These are phyloP conservation scores for Onygenales sp. DNA, from an alignment of 2,329 filamentous ascomycete genomes.

Conservation along the genomic window DNA sequence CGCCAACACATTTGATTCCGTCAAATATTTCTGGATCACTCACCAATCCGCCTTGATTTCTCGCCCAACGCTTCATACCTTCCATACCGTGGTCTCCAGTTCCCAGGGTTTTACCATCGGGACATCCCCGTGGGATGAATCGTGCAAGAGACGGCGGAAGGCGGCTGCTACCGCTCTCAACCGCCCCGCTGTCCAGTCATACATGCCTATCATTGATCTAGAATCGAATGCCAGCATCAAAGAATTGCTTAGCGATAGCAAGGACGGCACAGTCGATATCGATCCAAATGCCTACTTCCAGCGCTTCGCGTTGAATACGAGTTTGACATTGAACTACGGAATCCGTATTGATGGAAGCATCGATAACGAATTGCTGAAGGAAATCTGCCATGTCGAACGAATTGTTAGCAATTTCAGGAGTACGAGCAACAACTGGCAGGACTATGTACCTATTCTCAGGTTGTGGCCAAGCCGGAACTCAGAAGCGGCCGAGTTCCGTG, in stretches of 20 bases:
- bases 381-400: constrained; percentile 67
- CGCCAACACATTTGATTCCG: constrained; percentile 67
- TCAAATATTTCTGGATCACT: constrained; percentile 64
- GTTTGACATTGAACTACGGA: constrained; percentile 70
- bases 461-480: constrained; percentile 53
- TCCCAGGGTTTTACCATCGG: constrained; percentile 76
- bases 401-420: constrained; percentile 66
- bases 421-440: constrained; percentile 76
- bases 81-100: constrained; percentile 67
- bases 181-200: constrained; percentile 63
- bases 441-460: constrained; percentile 69
- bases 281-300: constrained; percentile 67
- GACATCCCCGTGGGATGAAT: constrained; percentile 75
- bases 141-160: constrained; percentile 66
- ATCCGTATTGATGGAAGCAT: constrained; percentile 63
- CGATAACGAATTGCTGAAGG: constrained; percentile 56
- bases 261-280: constrained; percentile 53
- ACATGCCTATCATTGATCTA: constrained; percentile 74
- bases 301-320: constrained; percentile 67
- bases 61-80: constrained; percentile 69
- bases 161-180: constrained; percentile 71
- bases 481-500: constrained; percentile 55
- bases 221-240: constrained; percentile 64
- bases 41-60: constrained; percentile 71
- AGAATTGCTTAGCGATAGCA: constrained; percentile 58